Evolutionary conservation across 371 early-diverging fungal genomes (phyloP), one percentile per base, ranked within the genome.

Genomic region (Rhizopus sp.): DNA sequence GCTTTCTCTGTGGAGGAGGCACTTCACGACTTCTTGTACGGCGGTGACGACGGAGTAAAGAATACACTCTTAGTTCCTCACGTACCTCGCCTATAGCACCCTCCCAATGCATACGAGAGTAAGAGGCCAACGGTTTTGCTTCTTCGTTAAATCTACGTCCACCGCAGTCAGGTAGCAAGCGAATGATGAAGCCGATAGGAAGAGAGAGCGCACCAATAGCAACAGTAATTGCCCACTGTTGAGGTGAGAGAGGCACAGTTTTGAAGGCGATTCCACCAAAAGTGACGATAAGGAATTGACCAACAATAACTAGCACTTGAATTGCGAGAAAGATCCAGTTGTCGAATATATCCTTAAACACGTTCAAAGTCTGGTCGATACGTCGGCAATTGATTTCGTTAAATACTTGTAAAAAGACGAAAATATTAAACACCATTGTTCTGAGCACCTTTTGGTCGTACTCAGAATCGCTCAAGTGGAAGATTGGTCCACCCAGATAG

Each of bases 391-490:
- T 92, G 76, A 92, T 79, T 63, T 90, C 89, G 71, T 95, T 96
- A 69, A 97, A 96, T n/a, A 98, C 75, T 78, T 97, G 98, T 38
- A 94, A 73, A 69, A 96, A 93, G 38, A 98, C 93, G 80, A 98
- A 99, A 12, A 89, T 72, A 73, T 98, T 99, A 82, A 98, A 98
- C 9, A 97, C 87, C 65, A 96, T 80, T 9, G 95, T 90, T 50
- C 83, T 84, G 55, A 92, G 77, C 15, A 86, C 77, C 7, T 64
- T 63, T 60, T 71, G 57, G 37, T 83, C 81, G 10, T 70, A 55
- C 0, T 53, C 57, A 37, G 69, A 56, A 38, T 73, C 69, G 5
- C 70, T 70, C 29, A 88, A 75, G 37, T 86, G 79, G 78, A 92
- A 93, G 53, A 89, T 62, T 16, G 76, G 68, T n/a, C 80, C 77